Conservation (phyloP, 2,329 filamentous ascomycete species). For the Botryotinia calthae region DNA sequence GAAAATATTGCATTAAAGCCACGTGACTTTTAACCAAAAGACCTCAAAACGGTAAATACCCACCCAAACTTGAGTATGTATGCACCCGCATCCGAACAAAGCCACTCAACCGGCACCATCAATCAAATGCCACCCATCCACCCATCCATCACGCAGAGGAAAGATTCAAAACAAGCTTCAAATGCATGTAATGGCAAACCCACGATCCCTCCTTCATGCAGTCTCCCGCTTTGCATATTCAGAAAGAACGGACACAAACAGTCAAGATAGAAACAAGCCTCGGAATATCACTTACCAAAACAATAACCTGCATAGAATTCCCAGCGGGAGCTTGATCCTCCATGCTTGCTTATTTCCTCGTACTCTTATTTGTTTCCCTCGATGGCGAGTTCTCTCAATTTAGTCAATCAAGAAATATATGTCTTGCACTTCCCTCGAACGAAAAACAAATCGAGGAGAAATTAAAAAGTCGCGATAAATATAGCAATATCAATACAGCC, state of each 20-base stretch:
- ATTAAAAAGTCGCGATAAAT: background rate
- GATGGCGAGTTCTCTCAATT: background rate
- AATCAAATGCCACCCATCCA: background rate
- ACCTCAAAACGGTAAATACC: background rate
- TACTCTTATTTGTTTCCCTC: background rate
- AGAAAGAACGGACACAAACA: background rate
- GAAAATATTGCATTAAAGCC: background rate
- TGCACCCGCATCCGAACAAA: background rate
- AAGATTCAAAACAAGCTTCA: background rate
- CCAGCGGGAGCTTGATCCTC: constrained; percentile 44
- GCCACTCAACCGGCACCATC: background rate
- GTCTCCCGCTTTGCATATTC: background rate
- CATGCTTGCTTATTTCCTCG: background rate
- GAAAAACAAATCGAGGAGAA: background rate
- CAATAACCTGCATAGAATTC: constrained; percentile 62
- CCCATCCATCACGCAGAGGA: background rate
- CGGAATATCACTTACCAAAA: constrained; percentile 58
- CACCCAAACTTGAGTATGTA: background rate
- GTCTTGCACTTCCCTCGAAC: too few species aligned
- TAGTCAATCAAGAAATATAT: background rate
- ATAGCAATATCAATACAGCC: background rate
- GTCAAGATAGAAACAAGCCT: background rate
- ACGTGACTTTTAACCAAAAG: background rate
- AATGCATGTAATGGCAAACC: background rate
- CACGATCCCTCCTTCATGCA: background rate